These are phyloP conservation scores for Lecanicillium sp. DNA, from an alignment of 2,329 filamentous ascomycete species.

Conservation along the genomic window DNA sequence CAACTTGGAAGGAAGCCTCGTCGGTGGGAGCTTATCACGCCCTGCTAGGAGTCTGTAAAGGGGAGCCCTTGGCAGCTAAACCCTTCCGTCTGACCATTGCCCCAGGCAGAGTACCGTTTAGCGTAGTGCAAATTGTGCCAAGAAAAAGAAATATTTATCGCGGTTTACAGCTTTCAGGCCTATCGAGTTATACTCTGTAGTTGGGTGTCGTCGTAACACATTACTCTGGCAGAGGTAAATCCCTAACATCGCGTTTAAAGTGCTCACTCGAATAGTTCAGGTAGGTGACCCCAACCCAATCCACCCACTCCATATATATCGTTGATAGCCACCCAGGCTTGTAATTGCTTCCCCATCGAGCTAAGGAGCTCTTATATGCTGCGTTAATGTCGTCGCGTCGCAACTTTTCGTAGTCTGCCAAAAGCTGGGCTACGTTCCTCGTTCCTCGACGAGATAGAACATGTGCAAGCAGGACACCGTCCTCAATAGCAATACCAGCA, in stretches of 20 bases:
- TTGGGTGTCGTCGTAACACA: too few relatives aligned
- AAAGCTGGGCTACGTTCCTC: conserved; percentile 31
- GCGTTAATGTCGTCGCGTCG: conserved; percentile 33
- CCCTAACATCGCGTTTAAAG: conserved; percentile 15
- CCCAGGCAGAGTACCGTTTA: too few relatives aligned
- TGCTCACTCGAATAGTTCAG: conserved; percentile 11
- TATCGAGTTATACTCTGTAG: too few relatives aligned
- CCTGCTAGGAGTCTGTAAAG: too few relatives aligned
- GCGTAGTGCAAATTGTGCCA: too few relatives aligned
- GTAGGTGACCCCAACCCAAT: conserved; percentile 16
- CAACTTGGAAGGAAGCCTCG: too few relatives aligned
- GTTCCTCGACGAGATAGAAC: conserved; percentile 13
- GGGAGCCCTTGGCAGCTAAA: too few relatives aligned
- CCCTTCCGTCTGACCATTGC: too few relatives aligned
- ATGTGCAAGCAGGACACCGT: conserved; percentile 38
- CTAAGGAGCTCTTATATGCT: conserved; percentile 33
- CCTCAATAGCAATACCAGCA: conserved; percentile 44
- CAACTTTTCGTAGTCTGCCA: conserved; percentile 38
- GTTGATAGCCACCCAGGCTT: conserved; percentile 12
- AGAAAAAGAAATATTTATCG: too few relatives aligned
- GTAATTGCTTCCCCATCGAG: conserved; percentile 14
- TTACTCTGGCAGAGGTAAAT: conserved; percentile 12
- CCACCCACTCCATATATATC: conserved; percentile 16
- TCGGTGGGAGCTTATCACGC: too few relatives aligned
- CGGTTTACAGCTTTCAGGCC: too few relatives aligned